Base-by-base conservation (phyloP, 106 monocot species). In the Ottelia alismoides region DNA sequence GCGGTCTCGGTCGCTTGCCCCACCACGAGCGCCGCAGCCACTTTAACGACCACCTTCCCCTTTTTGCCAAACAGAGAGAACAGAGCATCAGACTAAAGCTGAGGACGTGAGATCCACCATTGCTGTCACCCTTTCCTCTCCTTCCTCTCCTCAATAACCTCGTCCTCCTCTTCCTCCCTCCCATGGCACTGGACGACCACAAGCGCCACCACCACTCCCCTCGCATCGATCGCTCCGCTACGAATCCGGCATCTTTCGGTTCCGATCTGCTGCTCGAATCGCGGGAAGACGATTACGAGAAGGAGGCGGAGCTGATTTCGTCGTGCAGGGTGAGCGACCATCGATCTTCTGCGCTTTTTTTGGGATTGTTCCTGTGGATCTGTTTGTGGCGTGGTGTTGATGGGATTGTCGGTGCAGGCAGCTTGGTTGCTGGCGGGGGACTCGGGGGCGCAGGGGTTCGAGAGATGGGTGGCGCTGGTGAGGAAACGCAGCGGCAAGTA, bases 381-480 rank as follows among this genome's bases (percentile, higher is more conserved):
- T 43, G 40, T 43, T 43, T 43, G 10, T 16, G 10, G 40, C 40
- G 6, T 16, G 40, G 40, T 7, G 6, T 43, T 43, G 6, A 7
- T 43, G 6, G 6, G 6, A 7, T 6, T 43, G 6, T 16, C 16
- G 40, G 16, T 9, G 53, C 20, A 74, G 78, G 77, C 73, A 44
- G 58, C 63, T 6, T 58, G 70, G 1, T 62, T 66, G 53, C 54
- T 83, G 11, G 43, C 57, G 3, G 71, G 68, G 11, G 12, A 47
- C 9, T 53, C 65, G 22, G 28, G 68, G 14, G 68, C 61, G 9
- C 63, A 67, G 31, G 60, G 63, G 22, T 74, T 74, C 53, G 83
- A 74, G 74, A 74, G 64, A 74, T 83, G 83, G 83, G 20, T 83
- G 20, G 62, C 70, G 46, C 24, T 78, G 51, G 74, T 83, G 27